Percentiles rank a stretch among this genome's conserved stretches.
phyloP scores from a whole-genome alignment of 2,329 filamentous ascomycete genomes.

The Sclerotinia minor region DNA sequence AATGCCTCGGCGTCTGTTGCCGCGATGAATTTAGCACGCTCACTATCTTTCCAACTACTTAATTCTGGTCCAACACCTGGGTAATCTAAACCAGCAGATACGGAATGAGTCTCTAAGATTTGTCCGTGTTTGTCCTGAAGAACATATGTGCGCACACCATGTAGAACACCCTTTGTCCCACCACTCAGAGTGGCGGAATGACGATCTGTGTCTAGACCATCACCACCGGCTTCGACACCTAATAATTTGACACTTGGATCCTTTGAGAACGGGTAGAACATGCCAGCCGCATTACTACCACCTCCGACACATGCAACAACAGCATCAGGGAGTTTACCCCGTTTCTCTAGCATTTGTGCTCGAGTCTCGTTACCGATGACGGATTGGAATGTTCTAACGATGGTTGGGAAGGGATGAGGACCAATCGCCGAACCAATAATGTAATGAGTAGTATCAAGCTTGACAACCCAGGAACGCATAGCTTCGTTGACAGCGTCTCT shows the following conservation, averaged over 20 bases:
- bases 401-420: constrained; percentile 95
- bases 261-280: constrained; percentile 95
- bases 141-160: constrained; percentile 94
- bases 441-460: constrained; percentile 94
- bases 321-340: constrained; percentile 88
- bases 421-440: constrained; percentile 97
- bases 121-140: constrained; percentile 91
- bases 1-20: constrained; percentile 93
- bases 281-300: constrained; percentile 91
- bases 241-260: constrained; percentile 84
- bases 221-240: constrained; percentile 92
- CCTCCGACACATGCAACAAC: constrained; percentile 97
- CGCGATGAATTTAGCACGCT: constrained; percentile 83
- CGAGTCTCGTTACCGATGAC: constrained; percentile 96
- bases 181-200: constrained; percentile 87
- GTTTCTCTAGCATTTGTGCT: constrained; percentile 80
- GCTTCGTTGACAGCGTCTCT: constrained; percentile 94
- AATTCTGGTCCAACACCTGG: constrained; percentile 95
- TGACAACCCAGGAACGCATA: constrained; percentile 87
- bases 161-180: constrained; percentile 87
- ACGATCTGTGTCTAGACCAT: constrained; percentile 80
- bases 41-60: constrained; percentile 85
- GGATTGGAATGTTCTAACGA: constrained; percentile 95
- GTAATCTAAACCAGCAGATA: constrained; percentile 95
- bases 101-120: constrained; percentile 91